Base-by-base conservation (phyloP, 1,284 basidiomycete genomes). In the Rhizoctonia solani region DNA sequence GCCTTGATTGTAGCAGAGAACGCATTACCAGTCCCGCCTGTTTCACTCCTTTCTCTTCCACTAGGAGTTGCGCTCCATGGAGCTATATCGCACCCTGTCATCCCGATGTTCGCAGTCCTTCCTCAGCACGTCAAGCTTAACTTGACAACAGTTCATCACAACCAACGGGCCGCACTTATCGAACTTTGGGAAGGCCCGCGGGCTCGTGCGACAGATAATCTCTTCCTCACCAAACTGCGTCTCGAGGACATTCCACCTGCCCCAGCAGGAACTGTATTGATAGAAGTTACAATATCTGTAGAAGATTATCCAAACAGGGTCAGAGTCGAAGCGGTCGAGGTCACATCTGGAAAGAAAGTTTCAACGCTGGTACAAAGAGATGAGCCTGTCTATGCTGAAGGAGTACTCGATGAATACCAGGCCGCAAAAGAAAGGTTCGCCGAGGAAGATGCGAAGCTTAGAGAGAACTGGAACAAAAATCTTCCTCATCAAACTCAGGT, bases 141-240 rank as follows among this genome's bases (percentile, higher is more conserved):
- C 4, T 39, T 61, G 16, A 61, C 56, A 19, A 61, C 44, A 3
- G 30, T 37, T n/a, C 56, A 61, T 32, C 29, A 61, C 44, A 50
- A 49, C 27, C 56, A 61, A 23, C 56, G 27, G 1, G 23, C 44
- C 6, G 46, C 42, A 4, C 21, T 14, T 14, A 61, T 61, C 44
- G 44, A 61, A n/a, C 6, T 61, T 23, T 27, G 46, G 21, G 56
- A 61, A 49, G 56, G 56, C 14, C 50, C 56, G 16, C 56, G 56
- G 4, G 34, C 56, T 13, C 44, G 44, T 13, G 44, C 46, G 27
- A 37, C 4, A 3, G 56, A 61, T 34, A 61, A 47, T 23, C 56
- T 61, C 1, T 46, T 30, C 32, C 56, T 61, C 30, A 14, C 30
- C 3, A 16, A 9, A 1, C 56, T 61, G 9, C 44, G 47, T 32